phyloP scores from a whole-genome alignment of 805 yeast species.

The Maudiozyma barnettii region DNA sequence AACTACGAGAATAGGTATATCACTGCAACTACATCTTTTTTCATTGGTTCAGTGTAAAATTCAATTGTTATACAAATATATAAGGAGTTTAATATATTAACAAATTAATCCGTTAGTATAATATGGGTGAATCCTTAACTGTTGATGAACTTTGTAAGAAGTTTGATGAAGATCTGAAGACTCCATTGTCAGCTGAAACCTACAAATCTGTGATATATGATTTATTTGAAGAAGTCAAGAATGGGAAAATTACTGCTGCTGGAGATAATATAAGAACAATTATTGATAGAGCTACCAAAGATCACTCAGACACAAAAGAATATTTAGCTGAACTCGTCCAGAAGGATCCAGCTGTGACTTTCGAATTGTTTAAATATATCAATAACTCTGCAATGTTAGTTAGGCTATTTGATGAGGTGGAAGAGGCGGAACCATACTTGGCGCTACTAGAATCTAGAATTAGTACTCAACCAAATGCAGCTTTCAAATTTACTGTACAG shows the following conservation, averaged over 20 bases:
- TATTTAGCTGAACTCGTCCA: conserved; percentile 10
- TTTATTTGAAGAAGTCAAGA: conserved; percentile 8
- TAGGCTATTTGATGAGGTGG: no score
- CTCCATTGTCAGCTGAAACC: conserved; percentile 8
- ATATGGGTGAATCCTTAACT: neutral
- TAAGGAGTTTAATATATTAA: no score
- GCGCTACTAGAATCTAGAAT: no score
- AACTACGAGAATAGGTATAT: no score
- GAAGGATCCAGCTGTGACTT: conserved; percentile 10
- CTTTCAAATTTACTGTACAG: no score
- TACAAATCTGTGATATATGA: conserved; percentile 13
- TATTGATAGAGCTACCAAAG: conserved; percentile 21
- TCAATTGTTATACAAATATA: no score
- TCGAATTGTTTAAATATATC: conserved; percentile 11
- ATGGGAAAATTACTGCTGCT: neutral
- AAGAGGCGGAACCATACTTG: no score
- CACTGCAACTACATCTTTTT: no score
- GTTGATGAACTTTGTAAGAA: conserved; percentile 11
- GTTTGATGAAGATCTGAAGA: conserved; percentile 11
- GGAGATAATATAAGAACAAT: conserved; percentile 12
- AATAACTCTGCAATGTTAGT: no score
- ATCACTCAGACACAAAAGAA: conserved; percentile 18
- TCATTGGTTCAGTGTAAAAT: no score
- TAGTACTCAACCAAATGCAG: no score
- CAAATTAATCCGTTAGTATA: neutral